Percentiles rank a stretch among this genome's conserved stretches.
phyloP scores from a whole-genome alignment of 1,284 basidiomycete species.

The Cutaneotrichosporon sp. region DNA sequence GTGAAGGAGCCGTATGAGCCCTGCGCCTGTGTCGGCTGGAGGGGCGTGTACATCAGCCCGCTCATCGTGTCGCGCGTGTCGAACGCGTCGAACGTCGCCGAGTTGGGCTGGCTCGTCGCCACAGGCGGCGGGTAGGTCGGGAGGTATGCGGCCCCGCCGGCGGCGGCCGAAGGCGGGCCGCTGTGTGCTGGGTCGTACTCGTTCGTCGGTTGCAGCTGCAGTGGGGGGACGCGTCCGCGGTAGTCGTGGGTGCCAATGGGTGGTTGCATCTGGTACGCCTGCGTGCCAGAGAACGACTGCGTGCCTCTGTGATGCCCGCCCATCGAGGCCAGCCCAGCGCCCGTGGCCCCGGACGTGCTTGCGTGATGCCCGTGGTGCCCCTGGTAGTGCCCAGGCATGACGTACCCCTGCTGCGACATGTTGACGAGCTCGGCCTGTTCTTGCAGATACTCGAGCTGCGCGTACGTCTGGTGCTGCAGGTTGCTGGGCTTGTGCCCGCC shows the following conservation, averaged over 20 bases:
- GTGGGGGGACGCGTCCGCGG: slow-evolving; percentile 19
- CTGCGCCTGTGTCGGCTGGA: slow-evolving; percentile 39
- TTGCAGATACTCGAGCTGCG: slow-evolving; percentile 83
- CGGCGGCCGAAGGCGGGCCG: slow-evolving; percentile 6
- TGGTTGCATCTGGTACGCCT: slow-evolving; percentile 47
- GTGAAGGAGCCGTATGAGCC: slow-evolving; percentile 20
- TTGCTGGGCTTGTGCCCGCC: slow-evolving; percentile 42
- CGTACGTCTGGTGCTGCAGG: slow-evolving; percentile 64
- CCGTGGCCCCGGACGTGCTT: slow-evolving; percentile 7
- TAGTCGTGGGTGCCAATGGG: slow-evolving; percentile 36
- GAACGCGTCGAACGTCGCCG: slow-evolving; percentile 44
- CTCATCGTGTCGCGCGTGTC: slow-evolving; percentile 37
- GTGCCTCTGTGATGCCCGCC: slow-evolving; percentile 29
- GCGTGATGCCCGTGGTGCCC: slow-evolving; percentile 13
- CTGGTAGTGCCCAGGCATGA: slow-evolving; percentile 45
- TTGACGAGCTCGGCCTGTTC: slow-evolving; percentile 86
- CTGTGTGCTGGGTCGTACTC: slow-evolving; percentile 40
- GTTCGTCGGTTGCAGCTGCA: slow-evolving; percentile 25
- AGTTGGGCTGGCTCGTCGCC: slow-evolving; percentile 32
- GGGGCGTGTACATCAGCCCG: slow-evolving; percentile 50
- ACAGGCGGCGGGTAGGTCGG: slow-evolving; percentile 52
- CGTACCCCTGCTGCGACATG: slow-evolving; percentile 38
- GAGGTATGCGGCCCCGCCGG: slow-evolving; percentile 31
- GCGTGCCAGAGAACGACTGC: slow-evolving; percentile 28
- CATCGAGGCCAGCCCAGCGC: neutral